These are phyloP conservation scores for Skeletonema menzelii DNA, from an alignment of 108 stramenopile species.

Conservation along the genomic window DNA sequence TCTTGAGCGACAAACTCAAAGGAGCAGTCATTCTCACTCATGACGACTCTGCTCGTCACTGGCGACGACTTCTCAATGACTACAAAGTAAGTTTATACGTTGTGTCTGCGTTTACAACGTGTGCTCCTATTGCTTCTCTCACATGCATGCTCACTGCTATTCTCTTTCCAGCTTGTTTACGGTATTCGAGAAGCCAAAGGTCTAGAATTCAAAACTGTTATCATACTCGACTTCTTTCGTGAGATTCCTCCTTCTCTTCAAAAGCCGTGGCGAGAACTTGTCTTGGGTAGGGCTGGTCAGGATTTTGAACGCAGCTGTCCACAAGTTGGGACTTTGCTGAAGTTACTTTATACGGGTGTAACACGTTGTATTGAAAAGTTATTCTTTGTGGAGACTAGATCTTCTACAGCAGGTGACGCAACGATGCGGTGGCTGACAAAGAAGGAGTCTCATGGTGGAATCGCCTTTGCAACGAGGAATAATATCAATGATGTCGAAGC, in stretches of 20 bases:
- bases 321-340: conserved; percentile 49
- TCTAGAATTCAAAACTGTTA: conserved; percentile 50
- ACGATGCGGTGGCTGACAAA: conserved; percentile 18
- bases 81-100: conserved; percentile 1
- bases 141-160: too few species aligned
- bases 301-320: conserved; percentile 13
- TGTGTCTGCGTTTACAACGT: too few species aligned
- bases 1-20: conserved; percentile 6
- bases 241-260: conserved; percentile 22
- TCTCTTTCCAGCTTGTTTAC: conserved; percentile 18
- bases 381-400: conserved; percentile 49
- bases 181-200: conserved; percentile 57
- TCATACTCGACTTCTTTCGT: conserved; percentile 55
- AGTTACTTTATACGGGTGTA: conserved; percentile 55
- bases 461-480: conserved; percentile 19
- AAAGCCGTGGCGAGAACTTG: conserved; percentile 45
- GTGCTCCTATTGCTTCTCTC: too few species aligned
- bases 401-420: conserved; percentile 36
- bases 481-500: conserved; percentile 27
- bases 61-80: conserved; percentile 42
- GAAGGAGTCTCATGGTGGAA: background rate
- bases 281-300: conserved; percentile 19
- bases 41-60: conserved; percentile 22
- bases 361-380: conserved; percentile 51
- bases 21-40: conserved; percentile 32